Percentiles rank a stretch among this genome's conserved stretches.
Evolutionary conservation across 495 filamentous ascomycete species (phyloP).

Genomic region (Poronia punctata): DNA sequence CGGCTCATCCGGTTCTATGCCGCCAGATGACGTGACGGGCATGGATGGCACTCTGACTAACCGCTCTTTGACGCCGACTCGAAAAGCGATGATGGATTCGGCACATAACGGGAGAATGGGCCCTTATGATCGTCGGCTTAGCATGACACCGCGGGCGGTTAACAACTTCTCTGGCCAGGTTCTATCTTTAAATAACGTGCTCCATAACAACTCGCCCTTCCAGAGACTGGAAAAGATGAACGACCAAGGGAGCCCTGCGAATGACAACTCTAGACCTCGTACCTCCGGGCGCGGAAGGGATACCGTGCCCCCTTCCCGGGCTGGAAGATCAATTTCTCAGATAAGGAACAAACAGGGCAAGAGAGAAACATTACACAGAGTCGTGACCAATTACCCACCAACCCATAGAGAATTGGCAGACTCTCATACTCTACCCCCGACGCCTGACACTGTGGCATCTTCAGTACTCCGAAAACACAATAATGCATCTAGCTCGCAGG

Average conservation of each 20-base stretch:
- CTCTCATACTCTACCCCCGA: constrained; percentile 39
- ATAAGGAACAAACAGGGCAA: constrained; percentile 33
- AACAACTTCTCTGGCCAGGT: constrained; percentile 23
- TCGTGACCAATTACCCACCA: constrained; percentile 32
- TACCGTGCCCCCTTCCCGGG: constrained; percentile 12
- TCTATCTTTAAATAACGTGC: constrained; percentile 34
- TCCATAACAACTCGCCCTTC: constrained; percentile 34
- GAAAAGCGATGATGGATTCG: constrained; percentile 5
- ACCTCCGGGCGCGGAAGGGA: constrained; percentile 18
- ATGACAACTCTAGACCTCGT: constrained; percentile 18
- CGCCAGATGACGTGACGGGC: constrained; percentile 16
- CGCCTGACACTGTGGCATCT: constrained; percentile 49
- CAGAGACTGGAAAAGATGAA: constrained; percentile 35
- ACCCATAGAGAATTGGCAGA: constrained; percentile 19
- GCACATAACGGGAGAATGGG: neutral
- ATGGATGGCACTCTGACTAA: constrained; percentile 23
- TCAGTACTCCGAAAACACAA: constrained; percentile 36
- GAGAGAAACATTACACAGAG: constrained; percentile 33
- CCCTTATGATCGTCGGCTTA: constrained; percentile 1
- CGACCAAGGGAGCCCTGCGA: constrained; percentile 9
- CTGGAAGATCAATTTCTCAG: constrained; percentile 14
- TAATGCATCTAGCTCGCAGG: constrained; percentile 16
- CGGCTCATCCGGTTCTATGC: constrained; percentile 14
- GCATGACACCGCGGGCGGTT: constrained; percentile 5
- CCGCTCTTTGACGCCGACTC: constrained; percentile 12